Conservation (phyloP, 306 rosid species). For the Sicyos edulis region DNA sequence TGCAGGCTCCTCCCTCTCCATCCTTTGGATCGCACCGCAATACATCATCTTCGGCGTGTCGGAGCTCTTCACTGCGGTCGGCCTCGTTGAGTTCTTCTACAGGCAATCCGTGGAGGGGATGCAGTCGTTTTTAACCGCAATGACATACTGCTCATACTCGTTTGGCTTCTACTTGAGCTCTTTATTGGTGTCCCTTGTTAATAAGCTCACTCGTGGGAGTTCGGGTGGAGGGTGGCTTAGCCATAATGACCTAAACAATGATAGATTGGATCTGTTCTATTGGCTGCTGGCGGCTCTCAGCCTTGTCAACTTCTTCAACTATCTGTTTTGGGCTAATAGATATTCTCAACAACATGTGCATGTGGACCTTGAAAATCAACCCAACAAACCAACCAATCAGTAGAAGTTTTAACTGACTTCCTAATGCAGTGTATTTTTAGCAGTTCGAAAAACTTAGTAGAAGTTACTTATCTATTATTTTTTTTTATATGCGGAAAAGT, state of each 20-base stretch:
- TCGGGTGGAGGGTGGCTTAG: slow-evolving; percentile 44
- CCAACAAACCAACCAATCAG: slow-evolving; percentile 12
- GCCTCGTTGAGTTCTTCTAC: slow-evolving; percentile 57
- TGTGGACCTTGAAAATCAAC: slow-evolving; percentile 25
- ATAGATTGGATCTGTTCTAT: slow-evolving; percentile 47
- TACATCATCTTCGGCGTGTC: slow-evolving; percentile 50
- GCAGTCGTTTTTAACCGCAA: slow-evolving; percentile 55
- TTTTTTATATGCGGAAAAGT: too few relatives aligned
- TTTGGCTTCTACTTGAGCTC: slow-evolving; percentile 60
- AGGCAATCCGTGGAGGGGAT: slow-evolving; percentile 48
- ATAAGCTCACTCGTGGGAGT: slow-evolving; percentile 29
- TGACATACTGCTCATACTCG: slow-evolving; percentile 58
- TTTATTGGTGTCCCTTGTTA: slow-evolving; percentile 46
- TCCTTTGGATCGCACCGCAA: slow-evolving; percentile 57
- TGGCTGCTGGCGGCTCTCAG: slow-evolving; percentile 57
- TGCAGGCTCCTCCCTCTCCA: slow-evolving; percentile 26
- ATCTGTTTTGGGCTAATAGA: slow-evolving; percentile 47
- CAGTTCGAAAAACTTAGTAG: background rate
- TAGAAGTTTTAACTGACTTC: background rate
- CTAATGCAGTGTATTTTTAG: background rate
- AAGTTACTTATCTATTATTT: background rate
- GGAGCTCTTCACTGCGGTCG: slow-evolving; percentile 56
- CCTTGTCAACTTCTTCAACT: slow-evolving; percentile 46
- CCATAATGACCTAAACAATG: slow-evolving; percentile 49
- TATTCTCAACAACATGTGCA: slow-evolving; percentile 22